A percentile compares a stretch with the other conserved stretches of the same genome.
Conservation (phyloP, 176 grass and related monocot genomes). For the Triticum monococcum region DNA sequence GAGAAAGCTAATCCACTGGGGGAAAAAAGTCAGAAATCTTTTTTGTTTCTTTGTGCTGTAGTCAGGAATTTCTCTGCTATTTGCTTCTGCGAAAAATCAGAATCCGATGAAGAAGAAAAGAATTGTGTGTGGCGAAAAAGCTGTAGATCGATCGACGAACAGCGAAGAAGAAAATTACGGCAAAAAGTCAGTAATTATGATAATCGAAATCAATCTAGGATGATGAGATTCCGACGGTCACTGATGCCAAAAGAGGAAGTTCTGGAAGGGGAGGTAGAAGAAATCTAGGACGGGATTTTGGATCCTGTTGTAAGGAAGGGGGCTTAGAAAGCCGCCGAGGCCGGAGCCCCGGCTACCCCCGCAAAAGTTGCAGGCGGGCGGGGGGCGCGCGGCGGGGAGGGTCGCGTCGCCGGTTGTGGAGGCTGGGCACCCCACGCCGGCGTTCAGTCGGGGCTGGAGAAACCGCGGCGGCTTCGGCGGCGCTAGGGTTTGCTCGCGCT, state of each 20-base stretch:
- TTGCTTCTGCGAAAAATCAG: background rate
- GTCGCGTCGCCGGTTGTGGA: constrained; percentile 54
- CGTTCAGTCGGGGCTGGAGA: constrained; percentile 45
- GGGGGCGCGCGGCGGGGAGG: constrained; percentile 41
- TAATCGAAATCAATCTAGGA: background rate
- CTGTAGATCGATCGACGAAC: background rate
- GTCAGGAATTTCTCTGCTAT: background rate
- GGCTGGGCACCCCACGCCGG: constrained; percentile 76
- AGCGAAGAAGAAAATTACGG: background rate
- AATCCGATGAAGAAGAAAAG: background rate
- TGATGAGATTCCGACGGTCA: background rate
- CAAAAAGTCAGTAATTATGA: background rate
- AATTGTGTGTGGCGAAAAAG: background rate
- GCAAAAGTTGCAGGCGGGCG: constrained; percentile 73
- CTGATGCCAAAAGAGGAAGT: constrained; percentile 55
- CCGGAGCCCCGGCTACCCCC: constrained; percentile 99
- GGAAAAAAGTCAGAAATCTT: constrained; percentile 16
- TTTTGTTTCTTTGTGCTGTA: constrained; percentile 16
- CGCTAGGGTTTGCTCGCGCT: background rate
- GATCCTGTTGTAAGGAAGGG: constrained; percentile 76
- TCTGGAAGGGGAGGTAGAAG: constrained; percentile 65
- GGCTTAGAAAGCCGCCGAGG: constrained; percentile 99
- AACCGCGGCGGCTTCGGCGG: background rate
- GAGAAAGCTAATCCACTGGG: constrained; percentile 44
- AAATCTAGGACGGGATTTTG: constrained; percentile 74